Evolutionary conservation across 1,284 basidiomycete genomes (phyloP).

Genomic region (Neonothopanus nambi): DNA sequence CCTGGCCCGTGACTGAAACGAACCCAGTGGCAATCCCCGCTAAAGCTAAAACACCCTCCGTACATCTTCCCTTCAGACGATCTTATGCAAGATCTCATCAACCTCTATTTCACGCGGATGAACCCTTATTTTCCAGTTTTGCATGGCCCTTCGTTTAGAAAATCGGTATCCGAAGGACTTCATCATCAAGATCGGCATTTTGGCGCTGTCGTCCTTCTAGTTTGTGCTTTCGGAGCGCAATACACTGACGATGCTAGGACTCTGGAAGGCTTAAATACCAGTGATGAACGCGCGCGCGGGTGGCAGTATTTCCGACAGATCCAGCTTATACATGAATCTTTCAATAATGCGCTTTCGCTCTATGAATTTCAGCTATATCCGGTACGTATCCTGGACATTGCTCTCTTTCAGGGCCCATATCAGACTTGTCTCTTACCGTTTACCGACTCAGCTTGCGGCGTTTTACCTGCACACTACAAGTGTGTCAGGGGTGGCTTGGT

Average conservation of each 20-base stretch:
- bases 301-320: slow-evolving; percentile 61
- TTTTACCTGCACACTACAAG: slow-evolving; percentile 12
- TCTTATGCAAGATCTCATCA: slow-evolving; percentile 51
- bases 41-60: slow-evolving; percentile 9
- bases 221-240: slow-evolving; percentile 65
- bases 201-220: slow-evolving; percentile 59
- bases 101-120: slow-evolving; percentile 57
- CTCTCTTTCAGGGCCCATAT: background rate
- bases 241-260: slow-evolving; percentile 60
- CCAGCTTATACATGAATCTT: slow-evolving; percentile 41
- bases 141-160: slow-evolving; percentile 62
- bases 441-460: slow-evolving; percentile 1
- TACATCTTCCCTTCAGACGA: slow-evolving; percentile 49
- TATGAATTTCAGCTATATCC: slow-evolving; percentile 55
- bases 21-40: slow-evolving; percentile 31
- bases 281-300: slow-evolving; percentile 48
- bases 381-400: slow-evolving; percentile 21
- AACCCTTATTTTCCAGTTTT: slow-evolving; percentile 62
- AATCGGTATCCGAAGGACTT: slow-evolving; percentile 45
- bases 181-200: slow-evolving; percentile 56
- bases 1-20: background rate
- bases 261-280: slow-evolving; percentile 31
- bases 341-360: slow-evolving; percentile 48
- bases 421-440: background rate
- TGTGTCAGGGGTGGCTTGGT: slow-evolving; percentile 6